phyloP scores from a whole-genome alignment of 2,329 filamentous ascomycete genomes.

The Tolypocladium album region DNA sequence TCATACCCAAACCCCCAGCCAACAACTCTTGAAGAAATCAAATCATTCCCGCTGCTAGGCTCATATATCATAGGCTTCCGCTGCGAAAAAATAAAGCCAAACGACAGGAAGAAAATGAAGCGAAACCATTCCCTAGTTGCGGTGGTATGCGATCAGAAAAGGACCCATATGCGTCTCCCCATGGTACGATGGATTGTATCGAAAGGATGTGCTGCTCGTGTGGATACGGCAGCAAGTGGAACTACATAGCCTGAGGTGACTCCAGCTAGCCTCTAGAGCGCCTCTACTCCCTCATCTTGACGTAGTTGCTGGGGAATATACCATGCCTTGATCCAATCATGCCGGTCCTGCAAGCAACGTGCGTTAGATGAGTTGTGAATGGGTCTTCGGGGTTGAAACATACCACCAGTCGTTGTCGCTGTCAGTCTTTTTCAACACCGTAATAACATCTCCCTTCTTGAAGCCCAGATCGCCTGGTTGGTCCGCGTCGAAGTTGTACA shows the following conservation, averaged over 20 bases:
- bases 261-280: background rate
- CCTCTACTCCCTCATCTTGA: constrained; percentile 49
- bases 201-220: background rate
- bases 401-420: constrained; percentile 94
- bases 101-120: background rate
- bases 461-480: constrained; percentile 88
- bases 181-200: background rate
- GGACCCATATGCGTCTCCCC: background rate
- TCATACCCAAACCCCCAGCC: background rate
- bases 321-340: constrained; percentile 75
- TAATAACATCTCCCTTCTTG: constrained; percentile 95
- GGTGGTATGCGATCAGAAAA: background rate
- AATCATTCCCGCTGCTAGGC: background rate
- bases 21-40: background rate
- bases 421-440: constrained; percentile 86
- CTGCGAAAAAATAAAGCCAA: background rate
- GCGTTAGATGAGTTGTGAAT: background rate
- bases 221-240: background rate
- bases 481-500: constrained; percentile 91
- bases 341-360: constrained; percentile 55
- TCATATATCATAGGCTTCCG: background rate
- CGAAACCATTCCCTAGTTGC: background rate
- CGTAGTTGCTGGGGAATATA: constrained; percentile 82
- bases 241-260: background rate
- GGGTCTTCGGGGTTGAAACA: constrained; percentile 19